Percentiles rank a stretch among this genome's conserved stretches.
phyloP scores from a whole-genome alignment of 768 basidiomycete species.

The Tulasnella sp. region DNA sequence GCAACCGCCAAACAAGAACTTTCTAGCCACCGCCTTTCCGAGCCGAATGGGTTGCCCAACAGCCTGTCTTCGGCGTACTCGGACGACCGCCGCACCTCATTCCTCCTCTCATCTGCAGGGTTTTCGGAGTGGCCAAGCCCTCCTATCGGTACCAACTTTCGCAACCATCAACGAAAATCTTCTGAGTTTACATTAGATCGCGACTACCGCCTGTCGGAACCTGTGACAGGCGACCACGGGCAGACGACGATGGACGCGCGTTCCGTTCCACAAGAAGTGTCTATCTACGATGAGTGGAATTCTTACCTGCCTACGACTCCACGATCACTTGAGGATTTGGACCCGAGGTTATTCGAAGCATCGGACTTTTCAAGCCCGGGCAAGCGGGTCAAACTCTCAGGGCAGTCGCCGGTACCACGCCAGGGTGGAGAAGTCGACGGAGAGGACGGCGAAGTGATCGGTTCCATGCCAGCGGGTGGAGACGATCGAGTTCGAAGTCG shows the following conservation, averaged over 20 bases:
- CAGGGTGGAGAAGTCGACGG: neutral
- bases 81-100: neutral
- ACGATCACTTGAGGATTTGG: neutral
- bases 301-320: neutral
- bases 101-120: neutral
- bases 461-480: neutral
- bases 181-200: neutral
- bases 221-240: neutral
- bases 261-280: neutral
- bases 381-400: neutral
- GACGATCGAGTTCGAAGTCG: neutral
- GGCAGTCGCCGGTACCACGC: neutral
- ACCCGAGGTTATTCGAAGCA: neutral
- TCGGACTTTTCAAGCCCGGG: neutral
- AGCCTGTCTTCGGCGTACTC: neutral
- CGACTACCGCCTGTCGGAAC: neutral
- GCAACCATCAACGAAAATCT: neutral
- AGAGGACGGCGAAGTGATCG: neutral
- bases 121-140: neutral
- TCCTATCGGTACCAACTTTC: neutral
- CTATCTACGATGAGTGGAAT: slow-evolving; percentile 5
- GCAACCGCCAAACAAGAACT: neutral
- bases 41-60: neutral
- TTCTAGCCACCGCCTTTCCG: neutral
- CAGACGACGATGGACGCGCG: neutral